These are phyloP conservation scores for Coniophora puteana DNA, from an alignment of 1,284 basidiomycete species.

Conservation along the genomic window DNA sequence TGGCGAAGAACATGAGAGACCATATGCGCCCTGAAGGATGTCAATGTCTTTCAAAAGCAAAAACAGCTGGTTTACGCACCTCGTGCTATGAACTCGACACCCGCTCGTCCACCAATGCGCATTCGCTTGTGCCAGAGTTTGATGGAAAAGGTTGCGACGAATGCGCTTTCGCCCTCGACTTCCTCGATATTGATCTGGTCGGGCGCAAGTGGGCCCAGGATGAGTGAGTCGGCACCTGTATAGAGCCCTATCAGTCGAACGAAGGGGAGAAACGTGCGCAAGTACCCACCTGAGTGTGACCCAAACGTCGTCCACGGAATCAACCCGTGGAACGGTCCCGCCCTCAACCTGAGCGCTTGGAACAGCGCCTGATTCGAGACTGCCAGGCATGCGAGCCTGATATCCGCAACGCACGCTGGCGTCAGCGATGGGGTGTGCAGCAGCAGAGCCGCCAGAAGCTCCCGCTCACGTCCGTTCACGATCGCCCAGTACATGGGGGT, in stretches of 20 bases:
- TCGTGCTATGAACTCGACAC: constrained; percentile 64
- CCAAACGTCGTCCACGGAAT: constrained; percentile 14
- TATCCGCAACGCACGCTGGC: constrained; percentile 46
- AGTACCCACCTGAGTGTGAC: constrained; percentile 12
- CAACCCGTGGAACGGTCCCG: constrained; percentile 19
- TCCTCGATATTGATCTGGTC: constrained; percentile 54
- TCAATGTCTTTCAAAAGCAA: not conserved
- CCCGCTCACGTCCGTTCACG: constrained; percentile 42
- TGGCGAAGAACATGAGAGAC: constrained; percentile 49
- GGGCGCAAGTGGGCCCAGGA: constrained; percentile 49
- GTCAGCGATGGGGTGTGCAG: constrained; percentile 45
- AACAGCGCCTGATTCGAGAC: constrained; percentile 62
- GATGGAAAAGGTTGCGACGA: constrained; percentile 51
- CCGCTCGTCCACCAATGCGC: constrained; percentile 53
- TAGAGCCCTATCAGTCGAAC: not conserved
- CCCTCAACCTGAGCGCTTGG: constrained; percentile 46
- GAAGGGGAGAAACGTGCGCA: constrained; percentile 8
- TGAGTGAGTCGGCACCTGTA: constrained; percentile 49
- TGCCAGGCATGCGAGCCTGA: constrained; percentile 61
- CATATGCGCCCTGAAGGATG: constrained; percentile 54
- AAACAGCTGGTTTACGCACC: constrained; percentile 34
- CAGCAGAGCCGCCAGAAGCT: constrained; percentile 46
- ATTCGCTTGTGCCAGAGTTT: constrained; percentile 66
- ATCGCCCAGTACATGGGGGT: constrained; percentile 73
- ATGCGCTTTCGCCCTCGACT: constrained; percentile 44